Evolutionary conservation across 2,329 filamentous ascomycete genomes (phyloP).

Genomic region (Acephala macrosclerotiorum): DNA sequence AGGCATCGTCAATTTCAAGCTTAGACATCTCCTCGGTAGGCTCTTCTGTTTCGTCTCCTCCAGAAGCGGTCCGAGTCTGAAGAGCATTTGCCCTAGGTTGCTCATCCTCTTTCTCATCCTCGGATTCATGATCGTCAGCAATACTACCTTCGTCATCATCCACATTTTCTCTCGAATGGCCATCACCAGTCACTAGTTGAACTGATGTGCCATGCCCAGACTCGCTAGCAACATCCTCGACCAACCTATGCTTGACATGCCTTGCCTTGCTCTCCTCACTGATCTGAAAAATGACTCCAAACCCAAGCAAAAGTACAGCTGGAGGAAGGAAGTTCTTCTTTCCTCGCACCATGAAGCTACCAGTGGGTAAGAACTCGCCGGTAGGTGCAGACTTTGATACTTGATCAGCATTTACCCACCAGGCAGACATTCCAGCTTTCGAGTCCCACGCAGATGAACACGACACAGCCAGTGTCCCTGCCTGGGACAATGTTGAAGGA

Average conservation of each 20-base stretch:
- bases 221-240: constrained; percentile 43
- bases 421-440: constrained; percentile 94
- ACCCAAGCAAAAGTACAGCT: constrained; percentile 84
- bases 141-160: constrained; percentile 25
- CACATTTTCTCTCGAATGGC: constrained; percentile 30
- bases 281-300: constrained; percentile 86
- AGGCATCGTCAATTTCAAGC: constrained; percentile 24
- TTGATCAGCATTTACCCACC: constrained; percentile 92
- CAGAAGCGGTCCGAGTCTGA: constrained; percentile 34
- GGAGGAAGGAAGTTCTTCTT: constrained; percentile 93
- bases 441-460: constrained; percentile 94
- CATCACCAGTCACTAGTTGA: constrained; percentile 7
- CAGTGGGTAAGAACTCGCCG: constrained; percentile 81
- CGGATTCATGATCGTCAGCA: constrained; percentile 34
- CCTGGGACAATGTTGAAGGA: constrained; percentile 89
- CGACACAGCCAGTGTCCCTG: constrained; percentile 83
- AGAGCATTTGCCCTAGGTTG: constrained; percentile 38
- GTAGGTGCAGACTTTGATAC: constrained; percentile 84
- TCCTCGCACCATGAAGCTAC: constrained; percentile 81
- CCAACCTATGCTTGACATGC: constrained; percentile 77
- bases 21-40: constrained; percentile 34
- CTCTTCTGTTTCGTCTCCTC: constrained; percentile 36
- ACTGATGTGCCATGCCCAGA: constrained; percentile 1
- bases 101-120: constrained; percentile 39
- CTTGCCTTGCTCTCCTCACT: constrained; percentile 85